Evolutionary conservation across 352 stramenopile genomes (phyloP).

Genomic region (Pythium aristosporum): DNA sequence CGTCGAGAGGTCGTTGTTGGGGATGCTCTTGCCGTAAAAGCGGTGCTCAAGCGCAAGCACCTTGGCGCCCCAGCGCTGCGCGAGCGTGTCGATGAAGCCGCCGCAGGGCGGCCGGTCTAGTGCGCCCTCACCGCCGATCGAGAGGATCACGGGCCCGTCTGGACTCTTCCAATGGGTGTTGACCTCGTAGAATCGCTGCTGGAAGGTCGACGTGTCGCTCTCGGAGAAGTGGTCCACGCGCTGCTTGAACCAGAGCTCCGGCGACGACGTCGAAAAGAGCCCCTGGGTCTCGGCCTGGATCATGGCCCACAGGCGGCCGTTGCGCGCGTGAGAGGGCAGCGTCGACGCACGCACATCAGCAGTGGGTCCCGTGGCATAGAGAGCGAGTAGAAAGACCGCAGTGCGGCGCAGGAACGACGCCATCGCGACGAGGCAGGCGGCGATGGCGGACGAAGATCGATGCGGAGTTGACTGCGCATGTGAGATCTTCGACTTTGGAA

Average conservation of each 20-base stretch:
- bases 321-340: constrained; percentile 38
- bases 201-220: constrained; percentile 38
- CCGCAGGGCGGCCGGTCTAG: constrained; percentile 52
- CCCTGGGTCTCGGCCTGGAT: constrained; percentile 51
- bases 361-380: neutral
- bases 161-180: constrained; percentile 56
- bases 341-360: constrained; percentile 1
- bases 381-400: constrained; percentile 7
- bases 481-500: neutral
- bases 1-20: constrained; percentile 71
- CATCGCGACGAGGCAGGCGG: neutral
- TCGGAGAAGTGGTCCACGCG: constrained; percentile 58
- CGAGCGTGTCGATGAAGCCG: constrained; percentile 68
- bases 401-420: constrained; percentile 9
- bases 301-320: constrained; percentile 50
- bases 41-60: constrained; percentile 85
- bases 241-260: constrained; percentile 70
- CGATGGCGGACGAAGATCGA: neutral
- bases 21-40: constrained; percentile 86
- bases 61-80: constrained; percentile 76
- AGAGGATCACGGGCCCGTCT: constrained; percentile 73
- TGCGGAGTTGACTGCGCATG: too few relatives aligned
- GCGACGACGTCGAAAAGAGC: constrained; percentile 37
- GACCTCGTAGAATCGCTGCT: constrained; percentile 78
- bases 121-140: constrained; percentile 81